Base-by-base conservation (phyloP, 805 yeast genomes). In the Kockiozyma suomiensis region DNA sequence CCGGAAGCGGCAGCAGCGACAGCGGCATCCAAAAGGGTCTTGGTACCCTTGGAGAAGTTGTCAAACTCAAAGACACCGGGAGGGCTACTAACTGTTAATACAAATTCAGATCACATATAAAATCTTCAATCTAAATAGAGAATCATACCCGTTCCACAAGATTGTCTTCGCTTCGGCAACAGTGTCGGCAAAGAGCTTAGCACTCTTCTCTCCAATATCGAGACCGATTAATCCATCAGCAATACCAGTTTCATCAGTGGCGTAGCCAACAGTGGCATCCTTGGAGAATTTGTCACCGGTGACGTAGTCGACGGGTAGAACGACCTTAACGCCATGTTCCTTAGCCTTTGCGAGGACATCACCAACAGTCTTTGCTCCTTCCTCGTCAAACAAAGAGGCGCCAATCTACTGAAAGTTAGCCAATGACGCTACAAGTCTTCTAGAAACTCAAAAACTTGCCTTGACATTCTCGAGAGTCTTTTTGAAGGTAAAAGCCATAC, bases 21-120 rank as follows among this genome's bases (percentile, higher is more conserved):
- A 74, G 87, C 87, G 71, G 94, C 96, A 66, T 86, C 96, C 72
- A 93, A 85, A 79, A 93, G 79, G 62, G 90, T 77, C 81, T 92
- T 89, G 75, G 98, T 93, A 80, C 98, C 98, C 62, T 78, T 78
- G 70, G 97, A 87, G 76, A 94, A 94, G 73, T 82, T 83, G 70
- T 90, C 97, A 74, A 94, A 94, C 82, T 94, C 99, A 77, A 94
- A 94, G 71, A 94, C 99, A 84, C 99, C 99, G 79, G 99, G 97
- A 68, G 99, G 99, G 77, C 65, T 58, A 48, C 13, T 4, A 25
- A 13, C 37, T 8, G 10, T 32, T 26, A 17, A 13, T 33, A 40
- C 4, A 40, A 17, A 21, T 21, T 10, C 21, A 30, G 33, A 30
- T 30, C 40, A 51, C 15, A n/a, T 21, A 5, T 28, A 1, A 15